Evolutionary conservation across 192 early-diverging fungal genomes (phyloP).

Genomic region (Gonapodya prolifera): DNA sequence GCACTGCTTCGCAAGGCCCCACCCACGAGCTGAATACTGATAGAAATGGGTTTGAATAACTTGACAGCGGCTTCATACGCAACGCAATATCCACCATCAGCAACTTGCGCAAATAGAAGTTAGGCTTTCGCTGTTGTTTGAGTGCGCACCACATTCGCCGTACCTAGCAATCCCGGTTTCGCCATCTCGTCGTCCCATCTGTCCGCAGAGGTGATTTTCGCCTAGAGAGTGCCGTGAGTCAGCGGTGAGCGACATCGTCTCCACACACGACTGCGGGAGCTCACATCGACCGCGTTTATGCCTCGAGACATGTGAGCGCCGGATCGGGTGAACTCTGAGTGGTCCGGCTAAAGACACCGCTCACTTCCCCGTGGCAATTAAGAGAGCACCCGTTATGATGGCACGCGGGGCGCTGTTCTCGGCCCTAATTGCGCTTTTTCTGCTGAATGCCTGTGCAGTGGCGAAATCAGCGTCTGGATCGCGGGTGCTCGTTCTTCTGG

Average conservation of each 20-base stretch:
- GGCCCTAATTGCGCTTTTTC: neutral
- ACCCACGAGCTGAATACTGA: neutral
- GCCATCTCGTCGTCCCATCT: neutral
- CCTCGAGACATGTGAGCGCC: neutral
- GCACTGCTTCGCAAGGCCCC: conserved; percentile 47
- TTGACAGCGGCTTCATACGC: neutral
- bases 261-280: neutral
- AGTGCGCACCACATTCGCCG: too few relatives aligned
- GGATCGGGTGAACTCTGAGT: too few relatives aligned
- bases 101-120: neutral
- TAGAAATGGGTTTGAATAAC: neutral
- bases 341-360: too few relatives aligned
- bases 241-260: neutral
- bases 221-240: neutral
- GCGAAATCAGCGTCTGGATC: conserved; percentile 52
- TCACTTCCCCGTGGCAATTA: too few relatives aligned
- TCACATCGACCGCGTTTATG: neutral
- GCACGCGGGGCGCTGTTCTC: neutral
- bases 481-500: conserved; percentile 57
- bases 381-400: neutral
- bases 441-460: neutral
- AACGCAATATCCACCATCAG: neutral
- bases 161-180: neutral
- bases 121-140: neutral
- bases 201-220: neutral